A percentile compares a stretch with the other conserved stretches of the same genome.
These are phyloP conservation scores for Russula vinacea DNA, from an alignment of 768 basidiomycete species.

Conservation along the genomic window DNA sequence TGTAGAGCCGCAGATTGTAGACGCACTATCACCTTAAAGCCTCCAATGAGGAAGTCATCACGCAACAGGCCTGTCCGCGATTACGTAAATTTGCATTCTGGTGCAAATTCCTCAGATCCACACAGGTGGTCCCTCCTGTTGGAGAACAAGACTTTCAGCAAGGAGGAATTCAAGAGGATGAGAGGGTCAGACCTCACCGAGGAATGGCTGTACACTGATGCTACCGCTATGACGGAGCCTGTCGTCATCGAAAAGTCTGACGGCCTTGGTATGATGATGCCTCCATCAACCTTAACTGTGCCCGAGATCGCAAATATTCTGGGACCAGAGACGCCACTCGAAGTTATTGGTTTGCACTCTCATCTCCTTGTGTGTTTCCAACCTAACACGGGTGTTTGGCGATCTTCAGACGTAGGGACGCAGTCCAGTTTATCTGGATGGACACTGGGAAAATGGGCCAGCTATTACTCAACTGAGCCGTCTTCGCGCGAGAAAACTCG, in stretches of 20 bases:
- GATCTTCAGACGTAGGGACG: constrained; percentile 69
- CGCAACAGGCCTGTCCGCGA: constrained; percentile 72
- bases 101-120: constrained; percentile 57
- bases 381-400: constrained; percentile 15
- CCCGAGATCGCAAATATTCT: constrained; percentile 76
- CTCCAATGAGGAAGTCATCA: constrained; percentile 76
- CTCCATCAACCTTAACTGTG: constrained; percentile 64
- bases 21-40: constrained; percentile 68
- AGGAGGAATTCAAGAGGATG: constrained; percentile 65
- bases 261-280: constrained; percentile 90
- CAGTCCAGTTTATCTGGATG: constrained; percentile 85
- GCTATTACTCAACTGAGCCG: constrained; percentile 71
- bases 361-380: neutral
- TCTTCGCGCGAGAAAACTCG: constrained; percentile 77
- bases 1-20: constrained; percentile 60
- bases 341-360: constrained; percentile 76
- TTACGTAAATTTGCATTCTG: constrained; percentile 73
- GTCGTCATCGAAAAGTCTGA: constrained; percentile 75
- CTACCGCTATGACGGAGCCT: constrained; percentile 75
- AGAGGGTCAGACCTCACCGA: constrained; percentile 60
- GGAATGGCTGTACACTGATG: constrained; percentile 73
- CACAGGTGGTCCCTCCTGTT: constrained; percentile 65
- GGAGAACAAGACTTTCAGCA: constrained; percentile 60
- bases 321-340: constrained; percentile 74
- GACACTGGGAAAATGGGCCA: constrained; percentile 89